Percentiles rank a stretch among this genome's conserved stretches.
These are phyloP conservation scores for Ambrosia hybrid DNA, from an alignment of 140 eudicot species.

Conservation along the genomic window DNA sequence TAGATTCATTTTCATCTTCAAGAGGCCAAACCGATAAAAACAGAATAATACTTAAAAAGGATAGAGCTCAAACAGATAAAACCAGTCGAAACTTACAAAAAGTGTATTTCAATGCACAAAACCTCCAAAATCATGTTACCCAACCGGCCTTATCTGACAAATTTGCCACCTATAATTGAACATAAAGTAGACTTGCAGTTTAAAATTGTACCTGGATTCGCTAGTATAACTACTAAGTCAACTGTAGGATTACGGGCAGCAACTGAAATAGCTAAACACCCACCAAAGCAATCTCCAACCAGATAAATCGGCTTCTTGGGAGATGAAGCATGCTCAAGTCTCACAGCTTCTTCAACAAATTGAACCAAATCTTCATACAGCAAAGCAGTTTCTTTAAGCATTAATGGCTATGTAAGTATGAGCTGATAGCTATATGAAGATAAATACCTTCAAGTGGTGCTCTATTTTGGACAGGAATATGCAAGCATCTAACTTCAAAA, in stretches of 20 bases:
- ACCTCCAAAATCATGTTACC: not conserved
- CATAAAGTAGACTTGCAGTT: not conserved
- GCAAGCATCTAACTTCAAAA: constrained; percentile 69
- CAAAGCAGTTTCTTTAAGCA: not conserved
- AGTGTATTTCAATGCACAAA: not conserved
- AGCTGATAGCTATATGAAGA: too few species aligned
- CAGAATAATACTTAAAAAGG: not conserved
- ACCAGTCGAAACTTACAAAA: not conserved
- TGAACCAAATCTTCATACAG: constrained; percentile 47
- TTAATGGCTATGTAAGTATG: too few species aligned
- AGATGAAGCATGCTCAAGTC: constrained; percentile 45
- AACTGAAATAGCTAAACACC: constrained; percentile 72
- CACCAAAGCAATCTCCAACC: constrained; percentile 84
- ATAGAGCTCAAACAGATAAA: not conserved
- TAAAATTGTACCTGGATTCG: constrained; percentile 57
- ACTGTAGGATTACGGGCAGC: constrained; percentile 67
- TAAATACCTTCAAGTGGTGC: constrained; percentile 57
- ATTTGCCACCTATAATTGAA: constrained; percentile 1
- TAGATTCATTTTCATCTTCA: not conserved
- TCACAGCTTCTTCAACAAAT: constrained; percentile 50
- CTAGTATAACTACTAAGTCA: constrained; percentile 60
- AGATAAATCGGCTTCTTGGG: constrained; percentile 68
- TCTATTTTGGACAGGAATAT: constrained; percentile 66
- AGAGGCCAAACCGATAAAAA: not conserved
- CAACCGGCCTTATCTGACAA: not conserved